These are phyloP conservation scores for Cynara cardunculus DNA, from an alignment of 129 eudicot species.

Conservation along the genomic window DNA sequence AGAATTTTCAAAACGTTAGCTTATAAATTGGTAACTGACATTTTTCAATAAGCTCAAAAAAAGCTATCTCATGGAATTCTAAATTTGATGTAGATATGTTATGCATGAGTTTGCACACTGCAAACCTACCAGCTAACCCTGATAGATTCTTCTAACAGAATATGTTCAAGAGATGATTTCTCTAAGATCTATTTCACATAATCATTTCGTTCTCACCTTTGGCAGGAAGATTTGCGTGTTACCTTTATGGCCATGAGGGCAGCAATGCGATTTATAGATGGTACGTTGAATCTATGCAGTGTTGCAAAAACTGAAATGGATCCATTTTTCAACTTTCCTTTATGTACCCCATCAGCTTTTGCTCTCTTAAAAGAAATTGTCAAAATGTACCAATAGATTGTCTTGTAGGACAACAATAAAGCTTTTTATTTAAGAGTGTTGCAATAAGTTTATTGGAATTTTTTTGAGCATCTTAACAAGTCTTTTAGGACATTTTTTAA, in stretches of 20 bases:
- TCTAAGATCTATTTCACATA: background rate
- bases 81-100: background rate
- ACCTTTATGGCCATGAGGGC: constrained; percentile 51
- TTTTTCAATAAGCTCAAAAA: too few relatives aligned
- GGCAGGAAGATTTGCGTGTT: constrained; percentile 66
- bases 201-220: constrained; percentile 7
- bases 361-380: too few relatives aligned
- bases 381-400: too few relatives aligned
- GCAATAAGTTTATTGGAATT: too few relatives aligned
- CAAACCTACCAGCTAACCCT: background rate
- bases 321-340: too few relatives aligned
- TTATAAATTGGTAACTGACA: background rate
- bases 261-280: constrained; percentile 67
- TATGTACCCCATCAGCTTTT: too few relatives aligned
- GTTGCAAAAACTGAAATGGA: too few relatives aligned
- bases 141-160: background rate
- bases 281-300: constrained; percentile 31
- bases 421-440: too few relatives aligned
- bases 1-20: background rate
- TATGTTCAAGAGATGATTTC: background rate
- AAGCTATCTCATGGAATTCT: background rate
- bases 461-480: too few relatives aligned
- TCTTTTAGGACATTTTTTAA: too few relatives aligned
- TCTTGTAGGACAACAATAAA: too few relatives aligned
- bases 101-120: constrained; percentile 7